Evolutionary conservation across 108 stramenopile genomes (phyloP).

Genomic region (Skeletonema menzelii): DNA sequence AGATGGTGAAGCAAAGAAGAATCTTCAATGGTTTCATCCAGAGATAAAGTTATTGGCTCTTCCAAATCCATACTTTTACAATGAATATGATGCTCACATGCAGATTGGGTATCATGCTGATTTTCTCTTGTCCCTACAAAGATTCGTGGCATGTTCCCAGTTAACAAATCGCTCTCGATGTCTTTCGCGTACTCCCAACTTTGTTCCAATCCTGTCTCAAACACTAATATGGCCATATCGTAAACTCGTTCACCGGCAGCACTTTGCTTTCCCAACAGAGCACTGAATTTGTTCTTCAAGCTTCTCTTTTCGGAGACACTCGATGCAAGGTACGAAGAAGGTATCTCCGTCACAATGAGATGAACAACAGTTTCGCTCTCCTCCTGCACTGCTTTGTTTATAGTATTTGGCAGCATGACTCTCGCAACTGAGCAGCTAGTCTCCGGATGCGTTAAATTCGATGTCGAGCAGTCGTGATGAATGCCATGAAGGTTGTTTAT

Average conservation of each 20-base stretch:
- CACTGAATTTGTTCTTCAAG: conserved; percentile 28
- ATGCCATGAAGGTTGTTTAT: conserved; percentile 39
- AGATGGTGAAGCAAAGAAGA: conserved; percentile 45
- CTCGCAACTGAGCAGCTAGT: conserved; percentile 51
- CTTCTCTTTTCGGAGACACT: conserved; percentile 25
- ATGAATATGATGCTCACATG: conserved; percentile 38
- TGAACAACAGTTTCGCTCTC: conserved; percentile 59
- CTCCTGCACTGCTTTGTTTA: conserved; percentile 1
- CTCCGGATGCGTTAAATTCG: conserved; percentile 10
- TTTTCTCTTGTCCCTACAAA: conserved; percentile 53
- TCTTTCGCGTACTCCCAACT: conserved; percentile 65
- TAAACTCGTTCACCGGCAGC: conserved; percentile 30
- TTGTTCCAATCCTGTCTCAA: conserved; percentile 55
- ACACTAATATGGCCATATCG: conserved; percentile 68
- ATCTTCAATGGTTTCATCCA: conserved; percentile 40
- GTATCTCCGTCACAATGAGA: conserved; percentile 73
- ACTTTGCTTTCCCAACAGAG: conserved; percentile 30
- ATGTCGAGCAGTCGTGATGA: conserved; percentile 4
- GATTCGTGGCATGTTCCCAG: conserved; percentile 65
- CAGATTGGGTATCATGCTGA: not conserved
- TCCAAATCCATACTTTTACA: conserved; percentile 69
- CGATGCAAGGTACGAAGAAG: conserved; percentile 34
- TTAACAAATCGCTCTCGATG: conserved; percentile 54
- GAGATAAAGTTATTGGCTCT: conserved; percentile 58
- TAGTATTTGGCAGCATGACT: conserved; percentile 27